Conservation (phyloP, 2,329 filamentous ascomycete species). For the Stemphylium vesicarium region DNA sequence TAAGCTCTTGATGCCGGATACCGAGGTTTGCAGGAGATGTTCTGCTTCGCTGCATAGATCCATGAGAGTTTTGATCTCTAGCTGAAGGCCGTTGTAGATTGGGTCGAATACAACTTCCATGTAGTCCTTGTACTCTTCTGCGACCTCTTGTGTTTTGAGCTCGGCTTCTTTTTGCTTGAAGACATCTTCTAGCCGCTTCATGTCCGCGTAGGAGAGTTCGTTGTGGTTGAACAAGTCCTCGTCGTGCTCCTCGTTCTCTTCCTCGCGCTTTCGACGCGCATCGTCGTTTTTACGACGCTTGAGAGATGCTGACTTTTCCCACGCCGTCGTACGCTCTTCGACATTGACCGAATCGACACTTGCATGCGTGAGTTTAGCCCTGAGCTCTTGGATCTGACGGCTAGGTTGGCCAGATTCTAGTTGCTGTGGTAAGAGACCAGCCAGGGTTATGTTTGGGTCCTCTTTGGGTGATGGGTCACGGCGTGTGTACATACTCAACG, state of each 20-base stretch:
- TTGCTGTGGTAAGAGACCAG: constrained; percentile 29
- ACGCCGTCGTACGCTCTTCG: constrained; percentile 41
- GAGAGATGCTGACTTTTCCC: constrained; percentile 55
- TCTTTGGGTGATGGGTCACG: constrained; percentile 21
- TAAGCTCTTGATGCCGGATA: constrained; percentile 32
- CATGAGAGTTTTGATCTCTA: constrained; percentile 58
- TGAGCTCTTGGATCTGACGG: constrained; percentile 29
- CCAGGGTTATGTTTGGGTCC: constrained; percentile 24
- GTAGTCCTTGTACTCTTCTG: constrained; percentile 59
- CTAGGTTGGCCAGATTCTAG: constrained; percentile 18
- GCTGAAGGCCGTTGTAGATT: constrained; percentile 56
- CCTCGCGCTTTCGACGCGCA: constrained; percentile 58
- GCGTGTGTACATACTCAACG: constrained; percentile 31
- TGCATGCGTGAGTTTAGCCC: constrained; percentile 20
- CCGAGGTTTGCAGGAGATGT: constrained; percentile 30
- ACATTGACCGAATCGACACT: constrained; percentile 28
- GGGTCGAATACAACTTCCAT: constrained; percentile 58
- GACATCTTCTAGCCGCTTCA: constrained; percentile 61
- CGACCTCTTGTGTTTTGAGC: constrained; percentile 60
- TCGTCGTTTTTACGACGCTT: constrained; percentile 55
- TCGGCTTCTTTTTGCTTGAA: constrained; percentile 61
- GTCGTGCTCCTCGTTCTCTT: constrained; percentile 59
- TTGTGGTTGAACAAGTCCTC: constrained; percentile 63
- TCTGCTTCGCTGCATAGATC: constrained; percentile 52
- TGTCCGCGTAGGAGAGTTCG: constrained; percentile 64